Base-by-base conservation (phyloP, 2,329 filamentous ascomycete species). In the Calonectria pseudoturangicola region DNA sequence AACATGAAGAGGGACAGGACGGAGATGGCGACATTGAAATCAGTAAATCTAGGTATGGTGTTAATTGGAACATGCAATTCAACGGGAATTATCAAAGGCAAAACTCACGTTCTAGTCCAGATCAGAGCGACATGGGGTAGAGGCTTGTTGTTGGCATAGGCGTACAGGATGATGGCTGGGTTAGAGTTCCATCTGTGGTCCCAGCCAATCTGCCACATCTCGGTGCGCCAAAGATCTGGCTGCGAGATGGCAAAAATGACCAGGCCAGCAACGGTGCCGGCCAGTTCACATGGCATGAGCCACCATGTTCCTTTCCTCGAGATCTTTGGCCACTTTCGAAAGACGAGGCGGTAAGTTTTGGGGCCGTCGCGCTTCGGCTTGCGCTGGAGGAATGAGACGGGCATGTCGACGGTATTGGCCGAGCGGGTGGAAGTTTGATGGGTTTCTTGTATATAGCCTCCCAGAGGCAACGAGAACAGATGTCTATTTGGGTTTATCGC, bases 1-100 rank as follows among this genome's bases (percentile, higher is more conserved):
- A 95, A 89, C 81, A 95, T 88, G 86, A 96, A 96, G 82, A 94
- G 92, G 71, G 91, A 92, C 67, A 95, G 87, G 76, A 96, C 89
- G 45, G 93, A 93, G 77, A 95, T 93, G 80, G 93, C 92, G 77
- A 95, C 91, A 80, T 96, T 95, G 85, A 90, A 95, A 77, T 93
- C 88, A 60, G 94, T 95, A 74, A 95, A 87, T 69, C 94, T 96
- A 45, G 28, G 30, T 16, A 13, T 13, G 13, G 4, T 36, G 25
- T 63, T 51, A 71, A 58, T 50, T n/a, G 25, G 9, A 41, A 25
- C 21, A 39, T 28, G 12, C 36, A 15, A 10, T 9, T 2, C 39
- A 2, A 28, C 54, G 7, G 5, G 9, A 28, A 15, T n/a, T 28
- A 21, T 10, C 48, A 12, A 21, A 28, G 12, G 45, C 36, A 39